A percentile compares a stretch with the other conserved stretches of the same genome.
These are phyloP conservation scores for Chytriomyces sp. DNA, from an alignment of 192 early-diverging fungal species.

Conservation along the genomic window DNA sequence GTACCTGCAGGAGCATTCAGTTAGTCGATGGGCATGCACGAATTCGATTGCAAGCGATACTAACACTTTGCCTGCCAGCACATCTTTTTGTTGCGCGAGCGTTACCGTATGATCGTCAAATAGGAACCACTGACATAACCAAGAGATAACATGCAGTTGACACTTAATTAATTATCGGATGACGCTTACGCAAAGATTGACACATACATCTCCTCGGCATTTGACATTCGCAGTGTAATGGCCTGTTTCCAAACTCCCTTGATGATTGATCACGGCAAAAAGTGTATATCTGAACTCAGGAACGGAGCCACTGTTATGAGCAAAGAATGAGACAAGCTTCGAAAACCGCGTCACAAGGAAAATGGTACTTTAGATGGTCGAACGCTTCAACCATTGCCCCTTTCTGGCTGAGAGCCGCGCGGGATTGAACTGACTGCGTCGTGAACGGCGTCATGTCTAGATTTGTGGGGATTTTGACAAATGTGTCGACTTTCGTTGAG, in stretches of 20 bases:
- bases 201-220: constrained; percentile 70
- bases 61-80: constrained; percentile 69
- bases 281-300: constrained; percentile 81
- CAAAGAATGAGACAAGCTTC: constrained; percentile 1
- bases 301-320: constrained; percentile 45
- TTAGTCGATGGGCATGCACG: not conserved
- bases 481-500: constrained; percentile 82
- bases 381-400: constrained; percentile 25
- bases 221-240: constrained; percentile 90
- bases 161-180: not conserved
- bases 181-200: not conserved
- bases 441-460: constrained; percentile 94
- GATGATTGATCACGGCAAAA: constrained; percentile 92
- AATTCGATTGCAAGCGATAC: not conserved
- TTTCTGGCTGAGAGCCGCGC: constrained; percentile 27
- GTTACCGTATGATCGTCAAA: constrained; percentile 89
- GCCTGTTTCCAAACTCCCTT: constrained; percentile 90
- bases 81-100: constrained; percentile 70
- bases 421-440: constrained; percentile 56
- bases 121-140: constrained; percentile 74
- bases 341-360: constrained; percentile 3
- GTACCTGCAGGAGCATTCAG: constrained; percentile 58
- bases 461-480: constrained; percentile 80
- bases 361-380: constrained; percentile 25
- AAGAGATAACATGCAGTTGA: not conserved